Evolutionary conservation across 202 grass and related monocot genomes (phyloP).

Genomic region (Cymbopogon flexuosus): DNA sequence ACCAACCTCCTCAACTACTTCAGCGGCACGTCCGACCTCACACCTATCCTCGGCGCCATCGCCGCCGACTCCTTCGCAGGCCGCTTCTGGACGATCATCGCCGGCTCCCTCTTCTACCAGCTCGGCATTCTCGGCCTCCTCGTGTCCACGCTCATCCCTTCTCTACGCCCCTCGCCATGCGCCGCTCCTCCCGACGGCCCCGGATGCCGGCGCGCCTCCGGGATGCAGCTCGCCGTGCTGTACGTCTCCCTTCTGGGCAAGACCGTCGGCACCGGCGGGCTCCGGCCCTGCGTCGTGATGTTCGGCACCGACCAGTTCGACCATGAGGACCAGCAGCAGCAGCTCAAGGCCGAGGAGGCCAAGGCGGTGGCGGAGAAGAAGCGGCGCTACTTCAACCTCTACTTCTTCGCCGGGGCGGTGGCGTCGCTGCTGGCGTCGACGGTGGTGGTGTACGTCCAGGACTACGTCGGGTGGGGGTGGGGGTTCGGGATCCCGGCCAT

Average conservation of each 20-base stretch:
- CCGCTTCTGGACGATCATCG: slow-evolving; percentile 64
- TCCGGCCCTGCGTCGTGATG: slow-evolving; percentile 57
- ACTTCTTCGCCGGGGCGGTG: slow-evolving; percentile 59
- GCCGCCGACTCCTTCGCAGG: slow-evolving; percentile 62
- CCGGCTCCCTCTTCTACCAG: slow-evolving; percentile 58
- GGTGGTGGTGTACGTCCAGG: slow-evolving; percentile 75
- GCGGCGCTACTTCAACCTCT: slow-evolving; percentile 76
- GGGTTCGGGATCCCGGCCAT: slow-evolving; percentile 58
- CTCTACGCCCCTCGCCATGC: slow-evolving; percentile 19
- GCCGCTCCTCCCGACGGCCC: slow-evolving; percentile 18
- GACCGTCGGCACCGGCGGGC: slow-evolving; percentile 52
- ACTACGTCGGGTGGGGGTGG: slow-evolving; percentile 74
- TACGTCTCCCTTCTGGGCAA: slow-evolving; percentile 55
- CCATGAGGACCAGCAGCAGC: neutral
- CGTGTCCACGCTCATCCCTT: slow-evolving; percentile 23
- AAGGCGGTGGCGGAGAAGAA: slow-evolving; percentile 12
- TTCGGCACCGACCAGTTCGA: slow-evolving; percentile 72
- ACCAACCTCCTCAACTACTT: slow-evolving; percentile 65
- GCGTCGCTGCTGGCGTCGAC: slow-evolving; percentile 54
- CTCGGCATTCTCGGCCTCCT: slow-evolving; percentile 61
- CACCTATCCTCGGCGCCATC: slow-evolving; percentile 48
- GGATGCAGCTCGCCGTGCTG: slow-evolving; percentile 39
- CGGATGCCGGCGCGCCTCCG: slow-evolving; percentile 11
- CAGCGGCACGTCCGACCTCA: slow-evolving; percentile 56
- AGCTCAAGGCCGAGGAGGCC: neutral